A percentile compares a stretch with the other conserved stretches of the same genome.
Conservation (phyloP, 2,329 filamentous ascomycete species). For the Salinomyces thailandicus region DNA sequence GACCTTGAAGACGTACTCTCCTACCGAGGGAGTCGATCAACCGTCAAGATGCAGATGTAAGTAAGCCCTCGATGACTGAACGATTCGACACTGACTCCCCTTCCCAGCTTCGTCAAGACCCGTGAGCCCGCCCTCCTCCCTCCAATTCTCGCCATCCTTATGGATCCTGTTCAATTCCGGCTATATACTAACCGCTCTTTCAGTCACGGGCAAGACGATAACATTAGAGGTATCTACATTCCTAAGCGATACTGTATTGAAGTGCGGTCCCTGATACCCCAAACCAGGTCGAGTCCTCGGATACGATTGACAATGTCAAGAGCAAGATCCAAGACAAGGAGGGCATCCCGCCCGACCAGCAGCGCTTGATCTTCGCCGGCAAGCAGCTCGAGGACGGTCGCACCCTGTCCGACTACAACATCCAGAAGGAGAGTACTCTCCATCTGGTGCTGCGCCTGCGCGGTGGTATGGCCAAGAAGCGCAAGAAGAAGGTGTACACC, state of each 20-base stretch:
- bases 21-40: neutral
- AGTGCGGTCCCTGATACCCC: no score
- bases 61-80: constrained; percentile 60
- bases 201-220: constrained; percentile 97
- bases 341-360: constrained; percentile 97
- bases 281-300: constrained; percentile 97
- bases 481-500: constrained; percentile 99
- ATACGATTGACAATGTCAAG: constrained; percentile 99
- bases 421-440: constrained; percentile 99
- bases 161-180: no score
- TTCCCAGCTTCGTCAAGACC: constrained; percentile 81
- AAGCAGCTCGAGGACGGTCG: constrained; percentile 99
- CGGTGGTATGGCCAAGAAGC: constrained; percentile 94
- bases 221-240: constrained; percentile 99
- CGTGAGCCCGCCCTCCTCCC: constrained; percentile 56
- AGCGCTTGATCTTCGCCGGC: constrained; percentile 98
- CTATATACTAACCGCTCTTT: constrained; percentile 2
- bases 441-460: constrained; percentile 96
- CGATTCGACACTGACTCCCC: neutral
- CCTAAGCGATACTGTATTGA: no score
- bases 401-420: constrained; percentile 99
- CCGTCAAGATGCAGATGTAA: constrained; percentile 2
- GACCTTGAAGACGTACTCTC: neutral
- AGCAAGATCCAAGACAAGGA: constrained; percentile 99
- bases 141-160: neutral